Evolutionary conservation across 2,329 filamentous ascomycete species (phyloP), one percentile per base, ranked within the genome.

Genomic region (Leptosphaerulina australis): DNA sequence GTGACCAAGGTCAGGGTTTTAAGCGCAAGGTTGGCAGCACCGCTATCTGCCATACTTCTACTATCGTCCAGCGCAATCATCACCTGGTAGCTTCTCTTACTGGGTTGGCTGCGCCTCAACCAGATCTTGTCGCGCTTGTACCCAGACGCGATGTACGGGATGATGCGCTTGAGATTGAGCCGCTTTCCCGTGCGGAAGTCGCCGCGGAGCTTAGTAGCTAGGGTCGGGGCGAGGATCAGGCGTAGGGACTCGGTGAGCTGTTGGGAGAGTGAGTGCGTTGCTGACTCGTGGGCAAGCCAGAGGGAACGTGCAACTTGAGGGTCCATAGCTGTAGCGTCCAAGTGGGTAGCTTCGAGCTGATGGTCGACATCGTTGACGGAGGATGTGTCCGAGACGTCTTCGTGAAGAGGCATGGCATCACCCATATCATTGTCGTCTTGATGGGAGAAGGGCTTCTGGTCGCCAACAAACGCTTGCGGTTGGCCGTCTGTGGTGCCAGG

Each of bases 111-210:
- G 47, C 95, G 86, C 11, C 95, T 88, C 88, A 99, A 96, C 94
- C 94, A 99, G 75, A 99, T 99, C 81, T 99, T 99, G 83, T 99
- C 94, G 53, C 94, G 90, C 80, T 97, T 97, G 82, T 97, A 99
- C 69, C 89, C 88, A 0, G 92, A 97, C 1, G 95, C 94, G 63
- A 99, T 97, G 77, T 99, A 99, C 0, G 95, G 94, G 66, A 99
- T 99, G 75, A 99, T 99, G 62, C 93, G 91, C 76, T 97, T 97
- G 79, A 99, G 96, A 75, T 97, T 99, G 64, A 99, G 90, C 0
- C 94, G 88, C 74, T 99, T 99, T 56, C 94, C 94, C 0, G 94
- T 99, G 61, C 94, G 90, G 82, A 96, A 97, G 61, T 96, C 91
- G 33, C 94, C 94, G 2, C 93, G 92, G 55, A 99, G 88, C 69